Conservation (phyloP, 176 grass and related monocot genomes). For the Oryza meridionalis region DNA sequence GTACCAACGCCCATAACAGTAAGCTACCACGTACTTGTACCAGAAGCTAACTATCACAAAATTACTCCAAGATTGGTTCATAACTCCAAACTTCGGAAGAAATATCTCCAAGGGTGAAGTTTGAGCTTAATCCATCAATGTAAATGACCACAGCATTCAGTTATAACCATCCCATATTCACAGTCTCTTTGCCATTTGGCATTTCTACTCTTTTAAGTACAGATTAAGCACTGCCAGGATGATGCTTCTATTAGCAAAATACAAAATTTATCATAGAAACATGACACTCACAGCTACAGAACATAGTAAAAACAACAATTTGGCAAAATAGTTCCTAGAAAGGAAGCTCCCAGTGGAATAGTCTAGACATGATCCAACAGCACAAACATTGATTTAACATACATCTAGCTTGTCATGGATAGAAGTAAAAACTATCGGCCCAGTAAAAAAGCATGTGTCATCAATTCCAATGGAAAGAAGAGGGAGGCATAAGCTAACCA, state of each 20-base stretch:
- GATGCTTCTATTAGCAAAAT: background rate
- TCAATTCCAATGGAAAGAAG: background rate
- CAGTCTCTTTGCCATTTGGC: background rate
- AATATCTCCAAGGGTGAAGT: constrained; percentile 2
- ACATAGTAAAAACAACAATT: constrained; percentile 10
- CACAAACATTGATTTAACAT: background rate
- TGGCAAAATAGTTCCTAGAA: background rate
- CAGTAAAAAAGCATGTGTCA: background rate
- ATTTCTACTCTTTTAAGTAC: background rate
- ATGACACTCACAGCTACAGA: background rate
- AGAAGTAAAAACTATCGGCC: constrained; percentile 5
- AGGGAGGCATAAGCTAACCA: constrained; percentile 34
- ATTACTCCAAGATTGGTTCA: constrained; percentile 16
- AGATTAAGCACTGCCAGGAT: constrained; percentile 9
- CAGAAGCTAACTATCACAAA: constrained; percentile 12
- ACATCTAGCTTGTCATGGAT: background rate
- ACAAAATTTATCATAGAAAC: background rate
- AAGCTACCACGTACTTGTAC: background rate
- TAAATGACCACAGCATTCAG: constrained; percentile 18
- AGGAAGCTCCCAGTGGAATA: background rate
- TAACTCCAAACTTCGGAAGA: constrained; percentile 9
- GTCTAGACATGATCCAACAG: background rate
- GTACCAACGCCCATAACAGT: background rate
- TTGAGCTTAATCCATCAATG: background rate
- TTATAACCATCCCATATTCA: constrained; percentile 13